Conservation (phyloP, 2,329 filamentous ascomycete genomes). For the Cordyceps pruinosa region DNA sequence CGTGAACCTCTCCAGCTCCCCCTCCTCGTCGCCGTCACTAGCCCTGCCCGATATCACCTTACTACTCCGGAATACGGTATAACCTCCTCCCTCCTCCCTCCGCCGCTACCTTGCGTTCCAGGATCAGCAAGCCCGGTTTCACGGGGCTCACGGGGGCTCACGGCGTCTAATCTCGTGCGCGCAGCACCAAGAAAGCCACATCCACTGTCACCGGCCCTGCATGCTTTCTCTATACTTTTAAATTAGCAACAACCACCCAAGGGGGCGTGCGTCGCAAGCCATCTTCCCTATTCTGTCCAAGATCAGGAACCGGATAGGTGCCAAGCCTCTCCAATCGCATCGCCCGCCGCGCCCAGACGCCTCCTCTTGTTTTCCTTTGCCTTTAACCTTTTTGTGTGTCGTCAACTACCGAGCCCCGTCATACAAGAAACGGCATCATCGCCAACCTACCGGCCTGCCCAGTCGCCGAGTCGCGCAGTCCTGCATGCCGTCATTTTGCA, state of each 20-base stretch:
- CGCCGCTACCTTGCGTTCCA: neutral
- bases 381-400: neutral
- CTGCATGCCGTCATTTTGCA: no score
- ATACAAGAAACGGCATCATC: no score
- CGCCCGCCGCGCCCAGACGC: neutral
- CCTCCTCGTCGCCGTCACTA: no score
- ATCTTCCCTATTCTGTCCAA: neutral
- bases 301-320: neutral
- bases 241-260: conserved; percentile 11
- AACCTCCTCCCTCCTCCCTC: neutral
- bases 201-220: no score
- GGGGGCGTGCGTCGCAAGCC: neutral
- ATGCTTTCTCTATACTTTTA: conserved; percentile 10
- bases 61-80: neutral
- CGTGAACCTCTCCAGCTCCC: no score
- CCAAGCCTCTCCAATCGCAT: neutral
- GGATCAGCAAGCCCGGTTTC: conserved; percentile 4
- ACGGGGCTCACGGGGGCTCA: neutral
- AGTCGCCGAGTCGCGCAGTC: no score
- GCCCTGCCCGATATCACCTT: no score
- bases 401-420: no score
- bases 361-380: neutral
- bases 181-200: neutral
- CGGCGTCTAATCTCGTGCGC: conserved; percentile 4
- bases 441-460: no score